phyloP scores from a whole-genome alignment of 768 basidiomycete species.

The Pulveroboletus sp. region DNA sequence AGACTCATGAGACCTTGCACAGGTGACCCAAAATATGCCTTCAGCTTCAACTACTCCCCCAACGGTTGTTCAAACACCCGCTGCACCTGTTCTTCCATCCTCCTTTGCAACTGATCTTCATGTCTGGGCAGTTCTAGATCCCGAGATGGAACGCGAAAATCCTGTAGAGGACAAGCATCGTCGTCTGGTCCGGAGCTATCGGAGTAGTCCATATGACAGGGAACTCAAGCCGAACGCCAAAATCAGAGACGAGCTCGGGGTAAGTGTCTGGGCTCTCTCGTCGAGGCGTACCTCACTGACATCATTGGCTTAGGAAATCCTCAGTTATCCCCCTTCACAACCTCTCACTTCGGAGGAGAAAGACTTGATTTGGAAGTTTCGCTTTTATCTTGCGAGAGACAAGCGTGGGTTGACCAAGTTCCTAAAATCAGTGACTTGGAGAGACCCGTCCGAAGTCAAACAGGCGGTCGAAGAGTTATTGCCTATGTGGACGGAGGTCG shows the following conservation, averaged over 20 bases:
- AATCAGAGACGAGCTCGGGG: conserved; percentile 87
- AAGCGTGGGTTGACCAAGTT: conserved; percentile 96
- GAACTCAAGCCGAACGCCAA: conserved; percentile 97
- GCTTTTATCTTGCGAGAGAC: conserved; percentile 92
- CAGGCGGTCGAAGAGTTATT: conserved; percentile 95
- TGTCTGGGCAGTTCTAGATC: conserved; percentile 87
- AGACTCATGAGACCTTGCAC: neutral
- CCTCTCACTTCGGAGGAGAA: conserved; percentile 87
- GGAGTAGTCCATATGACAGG: conserved; percentile 90
- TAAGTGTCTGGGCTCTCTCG: conserved; percentile 34
- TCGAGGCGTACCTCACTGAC: neutral
- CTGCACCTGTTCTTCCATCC: conserved; percentile 37
- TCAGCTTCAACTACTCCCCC: conserved; percentile 41
- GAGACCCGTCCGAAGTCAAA: conserved; percentile 92
- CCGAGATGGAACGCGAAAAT: conserved; percentile 87
- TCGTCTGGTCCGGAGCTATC: conserved; percentile 87
- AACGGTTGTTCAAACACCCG: conserved; percentile 39
- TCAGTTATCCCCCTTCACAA: conserved; percentile 88
- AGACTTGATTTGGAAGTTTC: conserved; percentile 96
- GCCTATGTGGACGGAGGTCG: conserved; percentile 96
- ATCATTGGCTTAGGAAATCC: conserved; percentile 59
- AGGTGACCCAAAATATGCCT: conserved; percentile 41
- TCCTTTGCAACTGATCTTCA: conserved; percentile 60
- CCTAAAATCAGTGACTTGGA: conserved; percentile 95
- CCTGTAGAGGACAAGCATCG: conserved; percentile 98